Evolutionary conservation across 768 basidiomycete genomes (phyloP).

Genomic region (Tulasnella sp.): DNA sequence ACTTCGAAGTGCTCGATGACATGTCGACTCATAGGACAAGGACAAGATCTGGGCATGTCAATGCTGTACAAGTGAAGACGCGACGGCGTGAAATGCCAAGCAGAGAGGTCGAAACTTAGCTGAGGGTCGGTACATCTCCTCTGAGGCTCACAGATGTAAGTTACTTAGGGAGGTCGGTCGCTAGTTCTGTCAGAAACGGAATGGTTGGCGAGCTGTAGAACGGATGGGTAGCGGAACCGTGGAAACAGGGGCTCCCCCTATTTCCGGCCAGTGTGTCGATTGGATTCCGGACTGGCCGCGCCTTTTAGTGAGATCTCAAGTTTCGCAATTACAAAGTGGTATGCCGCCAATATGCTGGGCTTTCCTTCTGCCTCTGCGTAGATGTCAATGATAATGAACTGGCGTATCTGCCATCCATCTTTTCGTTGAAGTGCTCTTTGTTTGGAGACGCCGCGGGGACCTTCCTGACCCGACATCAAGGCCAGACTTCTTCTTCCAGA

Average conservation of each 20-base stretch:
- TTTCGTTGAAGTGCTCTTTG: slow-evolving; percentile 83
- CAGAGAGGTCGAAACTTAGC: not conserved
- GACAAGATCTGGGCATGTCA: no score
- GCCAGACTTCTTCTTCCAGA: slow-evolving; percentile 95
- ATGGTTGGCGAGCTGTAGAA: no score
- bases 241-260: no score
- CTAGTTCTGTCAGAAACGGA: no score
- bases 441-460: not conserved
- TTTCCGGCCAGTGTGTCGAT: slow-evolving; percentile 9
- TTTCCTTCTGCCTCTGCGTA: slow-evolving; percentile 97
- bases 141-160: no score
- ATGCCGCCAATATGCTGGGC: slow-evolving; percentile 92
- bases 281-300: slow-evolving; percentile 22
- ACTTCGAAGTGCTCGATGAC: no score
- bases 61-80: not conserved
- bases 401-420: slow-evolving; percentile 96
- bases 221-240: no score
- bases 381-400: slow-evolving; percentile 98
- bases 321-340: slow-evolving; percentile 98
- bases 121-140: not conserved
- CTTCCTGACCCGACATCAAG: slow-evolving; percentile 17
- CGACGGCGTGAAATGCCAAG: not conserved
- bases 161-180: no score
- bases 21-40: no score
- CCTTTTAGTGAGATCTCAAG: slow-evolving; percentile 42